These are phyloP conservation scores for Solioccasus polychromus DNA, from an alignment of 768 basidiomycete species.

Conservation along the genomic window DNA sequence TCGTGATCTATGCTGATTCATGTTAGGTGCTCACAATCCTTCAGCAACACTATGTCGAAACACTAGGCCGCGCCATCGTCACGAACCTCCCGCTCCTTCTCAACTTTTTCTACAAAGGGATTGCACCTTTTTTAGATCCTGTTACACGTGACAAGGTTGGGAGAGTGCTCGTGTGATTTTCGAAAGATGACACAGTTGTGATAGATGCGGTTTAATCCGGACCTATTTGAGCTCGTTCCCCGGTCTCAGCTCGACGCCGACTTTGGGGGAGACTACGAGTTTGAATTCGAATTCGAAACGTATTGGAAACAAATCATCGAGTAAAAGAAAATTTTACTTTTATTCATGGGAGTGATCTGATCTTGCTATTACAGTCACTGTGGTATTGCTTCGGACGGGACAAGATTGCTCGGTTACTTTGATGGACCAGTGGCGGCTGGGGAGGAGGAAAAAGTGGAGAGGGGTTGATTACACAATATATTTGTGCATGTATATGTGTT, in stretches of 20 bases:
- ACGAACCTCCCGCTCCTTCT: conserved; percentile 76
- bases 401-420: conserved; percentile 36
- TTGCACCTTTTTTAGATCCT: conserved; percentile 84
- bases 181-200: neutral
- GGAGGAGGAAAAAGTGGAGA: neutral
- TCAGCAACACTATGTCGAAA: conserved; percentile 88
- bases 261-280: conserved; percentile 76
- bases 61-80: conserved; percentile 80
- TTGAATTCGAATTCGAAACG: conserved; percentile 64
- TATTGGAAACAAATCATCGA: conserved; percentile 80
- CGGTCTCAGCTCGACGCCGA: conserved; percentile 74
- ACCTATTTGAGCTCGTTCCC: conserved; percentile 73
- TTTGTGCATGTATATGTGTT: conserved; percentile 20
- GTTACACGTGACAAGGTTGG: conserved; percentile 81
- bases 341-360: conserved; percentile 1
- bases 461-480: conserved; percentile 23
- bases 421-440: conserved; percentile 25
- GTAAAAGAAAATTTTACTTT: conserved; percentile 37
- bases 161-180: neutral
- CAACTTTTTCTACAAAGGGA: conserved; percentile 78
- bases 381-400: conserved; percentile 54
- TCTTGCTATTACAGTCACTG: conserved; percentile 43
- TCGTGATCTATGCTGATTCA: neutral
- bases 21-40: conserved; percentile 67
- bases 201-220: conserved; percentile 88